A percentile compares a stretch with the other conserved stretches of the same genome.
phyloP scores from a whole-genome alignment of 2,329 filamentous ascomycete species.

The Monosporascus sp. region DNA sequence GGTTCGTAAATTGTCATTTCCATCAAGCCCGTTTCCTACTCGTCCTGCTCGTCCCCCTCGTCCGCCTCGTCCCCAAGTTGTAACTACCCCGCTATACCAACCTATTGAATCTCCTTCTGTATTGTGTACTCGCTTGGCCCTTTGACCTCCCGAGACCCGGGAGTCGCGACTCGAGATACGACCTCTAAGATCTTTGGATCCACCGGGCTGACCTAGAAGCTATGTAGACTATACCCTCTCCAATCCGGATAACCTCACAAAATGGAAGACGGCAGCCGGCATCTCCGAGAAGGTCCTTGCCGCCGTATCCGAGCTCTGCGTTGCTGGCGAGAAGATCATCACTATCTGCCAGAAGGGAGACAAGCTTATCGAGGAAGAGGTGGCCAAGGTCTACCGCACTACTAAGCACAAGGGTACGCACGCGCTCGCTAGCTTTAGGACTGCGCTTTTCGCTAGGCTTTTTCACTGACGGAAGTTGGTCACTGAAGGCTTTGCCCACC shows the following conservation, averaged over 20 bases:
- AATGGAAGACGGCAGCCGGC: constrained; percentile 94
- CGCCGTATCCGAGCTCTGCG: constrained; percentile 67
- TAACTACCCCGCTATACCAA: constrained; percentile 1
- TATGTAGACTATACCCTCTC: constrained; percentile 78
- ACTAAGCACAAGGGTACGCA: constrained; percentile 92
- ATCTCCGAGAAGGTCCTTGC: constrained; percentile 96
- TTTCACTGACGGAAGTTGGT: constrained; percentile 13
- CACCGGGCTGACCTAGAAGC: constrained; percentile 12
- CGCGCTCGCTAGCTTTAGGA: neutral
- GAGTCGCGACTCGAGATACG: constrained; percentile 1
- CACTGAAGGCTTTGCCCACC: constrained; percentile 73
- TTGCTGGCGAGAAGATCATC: constrained; percentile 86
- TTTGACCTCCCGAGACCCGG: constrained; percentile 1
- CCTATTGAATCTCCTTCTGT: neutral
- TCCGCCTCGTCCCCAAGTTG: neutral
- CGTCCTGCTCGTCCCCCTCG: too few relatives aligned
- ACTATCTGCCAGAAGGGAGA: constrained; percentile 94
- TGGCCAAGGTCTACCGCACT: constrained; percentile 94
- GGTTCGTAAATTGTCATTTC: constrained; percentile 7
- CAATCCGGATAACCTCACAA: constrained; percentile 93
- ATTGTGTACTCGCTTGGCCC: neutral
- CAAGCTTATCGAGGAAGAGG: constrained; percentile 88
- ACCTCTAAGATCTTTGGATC: neutral
- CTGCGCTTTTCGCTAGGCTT: neutral
- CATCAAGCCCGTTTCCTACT: neutral